Percentiles rank a stretch among this genome's conserved stretches.
These are phyloP conservation scores for Rossbeevera mucosa DNA, from an alignment of 768 basidiomycete genomes.

Conservation along the genomic window DNA sequence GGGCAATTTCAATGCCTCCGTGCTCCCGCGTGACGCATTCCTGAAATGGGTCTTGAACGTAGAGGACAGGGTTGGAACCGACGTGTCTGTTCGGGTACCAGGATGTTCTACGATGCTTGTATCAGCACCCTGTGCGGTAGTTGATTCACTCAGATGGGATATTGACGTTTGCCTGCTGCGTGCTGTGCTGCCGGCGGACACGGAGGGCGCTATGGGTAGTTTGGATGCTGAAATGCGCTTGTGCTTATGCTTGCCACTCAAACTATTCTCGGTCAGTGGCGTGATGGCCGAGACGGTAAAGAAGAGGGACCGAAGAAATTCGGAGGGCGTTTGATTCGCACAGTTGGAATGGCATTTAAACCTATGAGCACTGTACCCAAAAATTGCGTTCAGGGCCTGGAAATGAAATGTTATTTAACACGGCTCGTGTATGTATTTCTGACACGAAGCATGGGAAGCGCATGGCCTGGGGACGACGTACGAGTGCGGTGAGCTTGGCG, in stretches of 20 bases:
- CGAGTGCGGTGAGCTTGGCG: constrained; percentile 53
- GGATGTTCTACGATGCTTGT: constrained; percentile 6
- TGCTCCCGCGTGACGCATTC: constrained; percentile 13
- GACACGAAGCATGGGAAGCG: constrained; percentile 4
- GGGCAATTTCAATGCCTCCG: constrained; percentile 38
- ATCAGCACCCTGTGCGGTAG: constrained; percentile 13
- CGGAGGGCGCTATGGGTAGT: constrained; percentile 11
- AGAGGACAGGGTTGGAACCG: constrained; percentile 12
- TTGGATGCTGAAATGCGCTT: constrained; percentile 16
- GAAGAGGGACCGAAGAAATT: constrained; percentile 38
- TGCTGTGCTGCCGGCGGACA: constrained; percentile 18
- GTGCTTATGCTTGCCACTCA: constrained; percentile 15
- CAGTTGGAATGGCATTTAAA: constrained; percentile 41
- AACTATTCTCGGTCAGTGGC: constrained; percentile 14
- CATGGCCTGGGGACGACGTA: constrained; percentile 27
- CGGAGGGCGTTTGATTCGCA: constrained; percentile 16
- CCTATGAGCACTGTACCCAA: constrained; percentile 56
- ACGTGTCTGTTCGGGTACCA: constrained; percentile 14
- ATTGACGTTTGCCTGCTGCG: constrained; percentile 25
- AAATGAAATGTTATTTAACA: constrained; percentile 9
- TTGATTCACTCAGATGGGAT: constrained; percentile 19
- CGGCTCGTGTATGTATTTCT: not conserved
- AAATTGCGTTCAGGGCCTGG: constrained; percentile 56
- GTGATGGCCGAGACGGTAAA: constrained; percentile 22
- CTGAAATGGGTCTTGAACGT: constrained; percentile 6